Percentiles rank a stretch among this genome's conserved stretches.
phyloP scores from a whole-genome alignment of 164 flowering plant species.

The Dillenia suffruticosa region DNA sequence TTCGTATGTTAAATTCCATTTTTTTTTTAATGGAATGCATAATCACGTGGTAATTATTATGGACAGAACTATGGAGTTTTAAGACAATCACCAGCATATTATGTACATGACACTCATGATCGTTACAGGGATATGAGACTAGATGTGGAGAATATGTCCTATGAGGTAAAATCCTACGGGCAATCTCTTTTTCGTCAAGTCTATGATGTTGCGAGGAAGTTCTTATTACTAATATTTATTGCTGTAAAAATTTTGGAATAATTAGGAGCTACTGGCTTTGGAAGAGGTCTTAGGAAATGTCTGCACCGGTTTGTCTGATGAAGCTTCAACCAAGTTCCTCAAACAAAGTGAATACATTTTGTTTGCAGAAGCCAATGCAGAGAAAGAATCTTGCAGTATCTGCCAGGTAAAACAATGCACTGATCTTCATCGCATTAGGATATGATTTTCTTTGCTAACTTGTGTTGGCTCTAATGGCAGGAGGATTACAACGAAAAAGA shows the following conservation, averaged over 20 bases:
- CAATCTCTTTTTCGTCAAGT: neutral
- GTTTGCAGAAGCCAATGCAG: conserved; percentile 5
- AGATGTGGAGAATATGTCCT: conserved; percentile 21
- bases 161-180: conserved; percentile 8
- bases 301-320: conserved; percentile 13
- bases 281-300: conserved; percentile 16
- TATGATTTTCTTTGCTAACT: neutral
- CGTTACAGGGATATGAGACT: conserved; percentile 15
- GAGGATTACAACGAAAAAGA: conserved; percentile 16
- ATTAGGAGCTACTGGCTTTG: conserved; percentile 17
- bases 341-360: conserved; percentile 11
- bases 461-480: conserved; percentile 8
- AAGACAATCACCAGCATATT: neutral
- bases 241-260: neutral
- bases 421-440: no score
- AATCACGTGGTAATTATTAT: neutral
- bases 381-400: conserved; percentile 16
- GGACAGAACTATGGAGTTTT: neutral
- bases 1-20: no score
- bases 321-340: conserved; percentile 3
- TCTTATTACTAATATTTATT: no score
- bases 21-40: no score
- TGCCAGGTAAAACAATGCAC: conserved; percentile 8
- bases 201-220: neutral
- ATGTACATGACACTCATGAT: conserved; percentile 1